A percentile compares a stretch with the other conserved stretches of the same genome.
Evolutionary conservation across 257 asterid genomes (phyloP).

Genomic region (Solanum sitiens): DNA sequence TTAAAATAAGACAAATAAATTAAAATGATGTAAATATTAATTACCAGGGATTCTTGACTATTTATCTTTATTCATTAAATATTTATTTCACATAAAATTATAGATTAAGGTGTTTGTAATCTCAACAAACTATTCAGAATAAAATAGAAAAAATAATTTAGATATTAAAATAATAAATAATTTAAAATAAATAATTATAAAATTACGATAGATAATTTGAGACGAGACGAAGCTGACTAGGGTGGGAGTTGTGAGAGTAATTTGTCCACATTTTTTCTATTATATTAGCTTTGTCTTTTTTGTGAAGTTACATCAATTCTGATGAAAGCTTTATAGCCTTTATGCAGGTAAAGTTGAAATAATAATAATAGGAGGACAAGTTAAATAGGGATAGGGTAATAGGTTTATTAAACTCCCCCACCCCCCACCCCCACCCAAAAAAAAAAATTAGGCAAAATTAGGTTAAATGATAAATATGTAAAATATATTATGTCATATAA

Average conservation of each 20-base stretch:
- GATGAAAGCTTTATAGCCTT: not conserved
- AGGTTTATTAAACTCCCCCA: not conserved
- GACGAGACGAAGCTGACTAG: no score
- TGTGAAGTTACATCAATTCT: conserved; percentile 13
- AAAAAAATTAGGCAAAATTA: no score
- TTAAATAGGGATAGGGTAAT: not conserved
- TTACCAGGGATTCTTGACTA: not conserved
- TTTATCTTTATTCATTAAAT: not conserved
- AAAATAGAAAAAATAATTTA: not conserved
- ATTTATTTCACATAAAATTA: not conserved
- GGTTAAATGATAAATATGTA: not conserved
- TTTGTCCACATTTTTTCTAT: conserved; percentile 4
- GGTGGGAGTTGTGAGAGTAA: not conserved
- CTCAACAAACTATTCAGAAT: not conserved
- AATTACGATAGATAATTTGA: not conserved
- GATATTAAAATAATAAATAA: not conserved
- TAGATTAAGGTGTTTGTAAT: not conserved
- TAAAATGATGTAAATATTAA: not conserved
- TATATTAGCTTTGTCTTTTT: not conserved
- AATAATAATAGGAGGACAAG: not conserved
- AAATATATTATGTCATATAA: no score
- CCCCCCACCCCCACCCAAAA: no score
- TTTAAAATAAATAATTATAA: not conserved
- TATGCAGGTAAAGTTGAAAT: not conserved
- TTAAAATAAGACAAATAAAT: not conserved